Percentiles rank a stretch among this genome's conserved stretches.
Conservation (phyloP, 768 basidiomycete species). For the Leccinum broughii region DNA sequence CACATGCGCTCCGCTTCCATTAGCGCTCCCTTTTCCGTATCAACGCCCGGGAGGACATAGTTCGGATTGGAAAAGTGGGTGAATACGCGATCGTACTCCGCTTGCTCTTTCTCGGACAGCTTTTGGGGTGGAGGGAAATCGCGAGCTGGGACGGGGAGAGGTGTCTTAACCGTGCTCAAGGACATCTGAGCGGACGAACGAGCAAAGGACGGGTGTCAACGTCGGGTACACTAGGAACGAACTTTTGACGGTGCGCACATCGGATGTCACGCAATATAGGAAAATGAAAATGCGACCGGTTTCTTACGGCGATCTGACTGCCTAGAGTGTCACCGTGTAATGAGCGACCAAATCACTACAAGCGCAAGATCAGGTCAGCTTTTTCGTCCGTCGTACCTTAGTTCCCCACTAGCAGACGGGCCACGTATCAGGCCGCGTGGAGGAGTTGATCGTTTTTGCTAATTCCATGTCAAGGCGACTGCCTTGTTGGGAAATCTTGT, state of each 20-base stretch:
- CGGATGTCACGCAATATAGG: not conserved
- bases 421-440: not conserved
- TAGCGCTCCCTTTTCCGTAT: conserved; percentile 45
- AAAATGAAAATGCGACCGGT: not conserved
- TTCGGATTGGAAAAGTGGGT: conserved; percentile 52
- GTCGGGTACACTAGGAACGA: not conserved
- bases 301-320: no score
- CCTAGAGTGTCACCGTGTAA: no score
- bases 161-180: conserved; percentile 11
- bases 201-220: not conserved
- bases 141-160: conserved; percentile 26
- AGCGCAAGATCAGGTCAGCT: not conserved
- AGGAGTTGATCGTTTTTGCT: no score
- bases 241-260: not conserved
- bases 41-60: conserved; percentile 51
- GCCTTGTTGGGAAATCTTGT: no score
- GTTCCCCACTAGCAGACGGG: not conserved
- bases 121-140: conserved; percentile 35
- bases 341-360: not conserved
- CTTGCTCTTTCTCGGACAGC: conserved; percentile 46
- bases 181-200: conserved; percentile 29
- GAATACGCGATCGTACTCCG: conserved; percentile 53
- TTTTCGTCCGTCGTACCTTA: not conserved
- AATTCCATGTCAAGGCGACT: no score
- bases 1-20: conserved; percentile 74